A percentile compares a stretch with the other conserved stretches of the same genome.
Conservation (phyloP, 768 basidiomycete genomes). For the Podaxis sp. region DNA sequence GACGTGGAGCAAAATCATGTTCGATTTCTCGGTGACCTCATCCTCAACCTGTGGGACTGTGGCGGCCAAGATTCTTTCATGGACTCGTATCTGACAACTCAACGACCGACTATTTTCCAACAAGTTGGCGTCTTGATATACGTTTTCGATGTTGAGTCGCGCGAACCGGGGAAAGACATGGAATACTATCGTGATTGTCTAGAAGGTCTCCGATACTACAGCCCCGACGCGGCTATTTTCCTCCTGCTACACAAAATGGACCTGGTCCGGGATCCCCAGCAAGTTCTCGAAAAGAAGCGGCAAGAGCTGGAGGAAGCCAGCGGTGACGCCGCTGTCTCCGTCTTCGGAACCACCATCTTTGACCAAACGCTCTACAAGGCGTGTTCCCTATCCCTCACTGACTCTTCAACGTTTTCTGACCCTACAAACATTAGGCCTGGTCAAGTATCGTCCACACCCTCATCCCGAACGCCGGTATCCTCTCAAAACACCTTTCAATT, state of each 20-base stretch:
- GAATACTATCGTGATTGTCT: slow-evolving; percentile 92
- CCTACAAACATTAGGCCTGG: slow-evolving; percentile 69
- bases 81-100: slow-evolving; percentile 91
- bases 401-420: slow-evolving; percentile 4
- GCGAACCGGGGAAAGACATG: slow-evolving; percentile 81
- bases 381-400: slow-evolving; percentile 11
- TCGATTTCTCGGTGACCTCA: slow-evolving; percentile 92
- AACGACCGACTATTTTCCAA: slow-evolving; percentile 92
- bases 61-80: slow-evolving; percentile 98
- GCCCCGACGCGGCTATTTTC: slow-evolving; percentile 82
- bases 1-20: slow-evolving; percentile 98
- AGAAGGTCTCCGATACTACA: slow-evolving; percentile 71
- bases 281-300: slow-evolving; percentile 65
- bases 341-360: slow-evolving; percentile 94
- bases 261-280: slow-evolving; percentile 62
- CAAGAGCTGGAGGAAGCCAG: slow-evolving; percentile 70
- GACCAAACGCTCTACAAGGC: slow-evolving; percentile 97
- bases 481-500: slow-evolving; percentile 81
- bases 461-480: slow-evolving; percentile 90
- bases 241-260: slow-evolving; percentile 98
- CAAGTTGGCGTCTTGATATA: slow-evolving; percentile 98
- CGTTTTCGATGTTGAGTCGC: slow-evolving; percentile 92
- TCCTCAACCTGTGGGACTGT: slow-evolving; percentile 97
- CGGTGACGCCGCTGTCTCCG: slow-evolving; percentile 54
- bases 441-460: slow-evolving; percentile 95